A percentile compares a stretch with the other conserved stretches of the same genome.
Conservation (phyloP, 129 eudicot species). For the Gnaphalium uliginosum region DNA sequence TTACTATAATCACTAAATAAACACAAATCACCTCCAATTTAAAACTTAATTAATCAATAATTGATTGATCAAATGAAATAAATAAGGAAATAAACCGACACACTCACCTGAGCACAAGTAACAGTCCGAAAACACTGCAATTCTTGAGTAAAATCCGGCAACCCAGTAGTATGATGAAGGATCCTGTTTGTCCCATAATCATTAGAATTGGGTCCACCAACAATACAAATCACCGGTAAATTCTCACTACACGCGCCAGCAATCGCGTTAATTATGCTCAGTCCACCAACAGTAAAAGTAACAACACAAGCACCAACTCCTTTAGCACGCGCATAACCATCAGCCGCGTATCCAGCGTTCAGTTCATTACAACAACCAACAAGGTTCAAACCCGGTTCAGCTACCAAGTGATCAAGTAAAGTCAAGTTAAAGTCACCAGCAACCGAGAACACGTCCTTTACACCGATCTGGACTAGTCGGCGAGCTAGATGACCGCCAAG, state of each 20-base stretch:
- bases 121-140: constrained; percentile 67
- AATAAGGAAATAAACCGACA: background rate
- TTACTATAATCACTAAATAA: too few species aligned
- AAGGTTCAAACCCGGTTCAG: constrained; percentile 65
- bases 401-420: constrained; percentile 67
- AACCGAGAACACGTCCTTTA: constrained; percentile 71
- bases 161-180: constrained; percentile 80
- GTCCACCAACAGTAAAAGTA: constrained; percentile 90
- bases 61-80: background rate
- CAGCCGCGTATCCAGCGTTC: constrained; percentile 94
- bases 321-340: constrained; percentile 81
- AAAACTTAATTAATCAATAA: too few species aligned
- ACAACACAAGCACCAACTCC: constrained; percentile 94
- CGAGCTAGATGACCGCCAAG: constrained; percentile 62
- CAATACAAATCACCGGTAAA: constrained; percentile 85
- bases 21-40: too few species aligned
- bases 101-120: constrained; percentile 73
- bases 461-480: constrained; percentile 72
- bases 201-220: constrained; percentile 87
- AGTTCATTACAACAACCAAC: constrained; percentile 91
- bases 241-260: constrained; percentile 94
- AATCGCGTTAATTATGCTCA: constrained; percentile 82
- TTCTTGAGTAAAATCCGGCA: constrained; percentile 80
- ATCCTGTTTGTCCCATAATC: constrained; percentile 81
- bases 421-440: constrained; percentile 87